A percentile compares a stretch with the other conserved stretches of the same genome.
Evolutionary conservation across 2,329 filamentous ascomycete species (phyloP).

Genomic region (Fusarium humuli): DNA sequence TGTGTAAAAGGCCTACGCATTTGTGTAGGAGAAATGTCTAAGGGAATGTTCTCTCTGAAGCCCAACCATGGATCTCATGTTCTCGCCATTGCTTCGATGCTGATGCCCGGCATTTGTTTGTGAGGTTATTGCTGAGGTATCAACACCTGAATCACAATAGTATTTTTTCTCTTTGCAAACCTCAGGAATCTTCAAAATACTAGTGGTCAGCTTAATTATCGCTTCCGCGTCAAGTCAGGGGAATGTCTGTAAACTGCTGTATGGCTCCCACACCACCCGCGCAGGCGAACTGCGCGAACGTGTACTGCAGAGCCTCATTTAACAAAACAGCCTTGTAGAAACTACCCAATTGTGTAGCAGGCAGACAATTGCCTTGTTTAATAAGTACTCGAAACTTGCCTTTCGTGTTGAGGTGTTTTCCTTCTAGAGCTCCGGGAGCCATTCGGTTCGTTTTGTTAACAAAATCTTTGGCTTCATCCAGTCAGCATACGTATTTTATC

Average conservation of each 20-base stretch:
- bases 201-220: background rate
- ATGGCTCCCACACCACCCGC: slow-evolving; percentile 1
- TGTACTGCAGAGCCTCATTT: background rate
- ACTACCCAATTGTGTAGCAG: background rate
- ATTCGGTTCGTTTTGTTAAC: background rate
- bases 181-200: background rate
- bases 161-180: background rate
- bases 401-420: background rate
- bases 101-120: background rate
- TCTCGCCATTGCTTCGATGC: background rate
- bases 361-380: slow-evolving; percentile 5
- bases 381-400: background rate
- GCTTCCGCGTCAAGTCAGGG: background rate
- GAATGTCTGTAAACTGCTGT: background rate
- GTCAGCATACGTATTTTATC: background rate
- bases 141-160: background rate
- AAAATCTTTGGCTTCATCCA: background rate
- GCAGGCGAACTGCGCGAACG: background rate
- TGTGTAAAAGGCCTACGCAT: background rate
- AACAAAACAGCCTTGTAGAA: background rate
- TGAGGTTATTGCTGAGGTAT: background rate
- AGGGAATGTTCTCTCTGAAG: background rate
- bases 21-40: background rate
- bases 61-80: background rate
- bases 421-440: background rate